Evolutionary conservation across 192 early-diverging fungal species (phyloP), one percentile per base, ranked within the genome.

Genomic region (Kickxella alabastrina): DNA sequence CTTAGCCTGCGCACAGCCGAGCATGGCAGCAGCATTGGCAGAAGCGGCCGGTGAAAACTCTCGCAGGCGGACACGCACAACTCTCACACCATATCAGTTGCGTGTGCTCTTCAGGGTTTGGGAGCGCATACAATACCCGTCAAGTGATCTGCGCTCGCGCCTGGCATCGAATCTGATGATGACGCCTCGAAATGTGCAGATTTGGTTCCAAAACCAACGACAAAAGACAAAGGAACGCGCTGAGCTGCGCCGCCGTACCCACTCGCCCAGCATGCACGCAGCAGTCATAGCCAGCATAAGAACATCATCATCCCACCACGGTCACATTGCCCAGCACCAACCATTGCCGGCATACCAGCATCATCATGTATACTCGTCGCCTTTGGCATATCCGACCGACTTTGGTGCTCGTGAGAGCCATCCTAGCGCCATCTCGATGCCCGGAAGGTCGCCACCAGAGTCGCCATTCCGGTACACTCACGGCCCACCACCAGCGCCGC

Each of bases 151-250:
- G 59, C 82, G 92, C 38, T 62, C 84, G 38, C 78, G 79, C 26
- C 79, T 93, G 12, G 89, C 86, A n/a, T 69, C 70, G 23, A 67
- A 72, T 35, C 76, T 91, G 12, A 76, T 81, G 52, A 92, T 93
- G 92, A 82, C 84, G 24, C 86, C 89, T 19, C 82, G 90, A 28
- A 84, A 84, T 15, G 87, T 93, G 19, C 92, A 93, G 67, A 86
- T 93, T 48, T 94, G 92, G 92, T 94, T 94, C 68, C 92, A 94
- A 65, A 93, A 93, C 75, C 80, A 83, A 59, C 82, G 92, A n/a
- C 87, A 89, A 57, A 85, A 81, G 50, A 65, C 75, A 50, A 82
- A 82, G 62, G 74, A 82, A 61, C 72, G 72, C 26, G 72, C 70
- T 0, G 70, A 74, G 42, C 58, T 74, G 70, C 68, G 72, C 14